These are phyloP conservation scores for Moricandia arvensis DNA, from an alignment of 345 rosid species.

Conservation along the genomic window DNA sequence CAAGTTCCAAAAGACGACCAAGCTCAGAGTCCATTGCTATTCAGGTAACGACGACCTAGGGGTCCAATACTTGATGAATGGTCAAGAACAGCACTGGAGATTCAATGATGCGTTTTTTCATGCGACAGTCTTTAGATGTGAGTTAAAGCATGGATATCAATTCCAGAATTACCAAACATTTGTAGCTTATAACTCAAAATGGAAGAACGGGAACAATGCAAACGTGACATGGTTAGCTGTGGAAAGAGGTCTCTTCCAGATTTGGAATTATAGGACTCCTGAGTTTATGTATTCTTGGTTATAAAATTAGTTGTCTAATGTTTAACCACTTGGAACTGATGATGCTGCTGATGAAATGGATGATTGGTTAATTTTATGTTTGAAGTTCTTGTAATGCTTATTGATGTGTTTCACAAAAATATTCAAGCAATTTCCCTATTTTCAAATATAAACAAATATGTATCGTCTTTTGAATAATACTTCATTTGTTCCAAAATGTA, in stretches of 20 bases:
- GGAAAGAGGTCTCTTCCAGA: background rate
- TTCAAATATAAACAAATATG: too few relatives aligned
- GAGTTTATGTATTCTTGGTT: background rate
- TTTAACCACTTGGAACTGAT: background rate
- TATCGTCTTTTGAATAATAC: too few relatives aligned
- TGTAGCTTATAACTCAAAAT: background rate
- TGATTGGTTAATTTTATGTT: background rate
- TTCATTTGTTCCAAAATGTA: too few relatives aligned
- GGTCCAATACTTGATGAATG: background rate
- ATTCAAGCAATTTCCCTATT: too few relatives aligned
- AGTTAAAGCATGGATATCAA: background rate
- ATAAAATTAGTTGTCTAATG: background rate
- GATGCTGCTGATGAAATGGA: background rate
- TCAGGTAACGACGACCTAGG: background rate
- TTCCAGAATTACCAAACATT: background rate
- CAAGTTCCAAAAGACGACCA: background rate
- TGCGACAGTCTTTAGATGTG: conserved; percentile 3
- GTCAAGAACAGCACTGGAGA: background rate
- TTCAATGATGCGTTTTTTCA: background rate
- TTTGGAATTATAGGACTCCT: background rate
- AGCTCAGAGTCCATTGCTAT: background rate
- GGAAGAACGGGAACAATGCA: background rate
- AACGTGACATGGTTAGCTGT: conserved; percentile 22
- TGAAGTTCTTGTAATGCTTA: background rate
- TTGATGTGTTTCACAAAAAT: background rate